phyloP scores from a whole-genome alignment of 1,139 yeast species.

The Suhomyces terraborum region DNA sequence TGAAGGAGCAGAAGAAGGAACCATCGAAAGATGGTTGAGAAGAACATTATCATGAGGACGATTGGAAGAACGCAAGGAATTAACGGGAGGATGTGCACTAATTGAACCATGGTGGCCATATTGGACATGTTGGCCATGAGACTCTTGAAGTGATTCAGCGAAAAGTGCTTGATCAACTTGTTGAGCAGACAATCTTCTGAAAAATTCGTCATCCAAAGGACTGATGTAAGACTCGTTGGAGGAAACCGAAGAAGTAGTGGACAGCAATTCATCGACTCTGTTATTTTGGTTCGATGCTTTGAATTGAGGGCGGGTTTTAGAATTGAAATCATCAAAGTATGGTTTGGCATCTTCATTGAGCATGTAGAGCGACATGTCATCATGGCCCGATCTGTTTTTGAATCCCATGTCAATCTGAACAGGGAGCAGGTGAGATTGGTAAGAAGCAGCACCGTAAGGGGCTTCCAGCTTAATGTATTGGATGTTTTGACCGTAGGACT shows the following conservation, averaged over 20 bases:
- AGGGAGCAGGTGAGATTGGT: conserved; percentile 2
- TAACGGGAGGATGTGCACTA: conserved; percentile 1
- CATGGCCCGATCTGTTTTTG: not conserved
- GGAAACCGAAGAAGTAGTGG: conserved; percentile 16
- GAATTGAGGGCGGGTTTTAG: conserved; percentile 6
- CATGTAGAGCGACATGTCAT: conserved; percentile 14
- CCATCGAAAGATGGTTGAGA: not conserved
- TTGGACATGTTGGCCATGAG: too few relatives aligned
- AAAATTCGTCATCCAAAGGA: conserved; percentile 24
- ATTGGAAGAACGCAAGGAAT: not conserved
- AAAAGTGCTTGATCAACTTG: conserved; percentile 6
- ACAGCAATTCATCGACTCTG: conserved; percentile 12
- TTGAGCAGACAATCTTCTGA: conserved; percentile 17
- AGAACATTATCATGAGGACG: not conserved
- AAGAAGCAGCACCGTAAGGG: not conserved
- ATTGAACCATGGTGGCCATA: conserved; percentile 2
- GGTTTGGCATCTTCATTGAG: conserved; percentile 16
- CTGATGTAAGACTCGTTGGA: conserved; percentile 19
- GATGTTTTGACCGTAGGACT: conserved; percentile 1
- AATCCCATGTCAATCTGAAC: not conserved
- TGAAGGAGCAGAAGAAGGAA: conserved; percentile 2
- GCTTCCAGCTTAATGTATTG: conserved; percentile 7
- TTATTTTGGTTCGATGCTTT: not conserved
- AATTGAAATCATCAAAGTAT: conserved; percentile 20
- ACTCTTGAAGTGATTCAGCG: not conserved